Percentiles rank a stretch among this genome's conserved stretches.
phyloP scores from a whole-genome alignment of 345 rosid species.

The Citrus inodora region DNA sequence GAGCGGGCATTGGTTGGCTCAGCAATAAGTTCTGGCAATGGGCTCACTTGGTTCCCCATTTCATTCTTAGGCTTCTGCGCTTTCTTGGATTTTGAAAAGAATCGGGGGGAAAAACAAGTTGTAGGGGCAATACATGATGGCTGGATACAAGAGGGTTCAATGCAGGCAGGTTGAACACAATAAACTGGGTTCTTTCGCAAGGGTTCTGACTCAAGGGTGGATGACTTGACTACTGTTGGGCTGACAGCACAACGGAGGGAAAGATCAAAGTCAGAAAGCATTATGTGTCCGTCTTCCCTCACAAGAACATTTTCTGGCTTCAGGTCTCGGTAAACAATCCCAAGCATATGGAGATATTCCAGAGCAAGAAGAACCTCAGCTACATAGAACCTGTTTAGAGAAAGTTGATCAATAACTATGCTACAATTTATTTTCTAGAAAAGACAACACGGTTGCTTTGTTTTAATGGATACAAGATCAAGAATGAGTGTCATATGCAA shows the following conservation, averaged over 20 bases:
- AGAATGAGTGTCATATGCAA: neutral
- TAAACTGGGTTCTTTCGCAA: constrained; percentile 47
- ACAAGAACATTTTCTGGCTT: constrained; percentile 90
- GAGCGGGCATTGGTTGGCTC: constrained; percentile 93
- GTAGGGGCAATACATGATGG: constrained; percentile 63
- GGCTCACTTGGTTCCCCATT: constrained; percentile 56
- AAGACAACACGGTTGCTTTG: neutral
- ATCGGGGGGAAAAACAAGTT: constrained; percentile 55
- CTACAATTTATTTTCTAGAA: neutral
- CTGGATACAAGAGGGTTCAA: constrained; percentile 47
- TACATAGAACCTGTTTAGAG: constrained; percentile 60
- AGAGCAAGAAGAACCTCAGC: constrained; percentile 83
- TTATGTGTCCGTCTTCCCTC: constrained; percentile 87
- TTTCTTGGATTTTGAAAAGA: constrained; percentile 57
- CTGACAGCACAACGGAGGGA: constrained; percentile 64
- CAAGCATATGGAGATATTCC: constrained; percentile 89
- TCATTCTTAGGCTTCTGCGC: constrained; percentile 47
- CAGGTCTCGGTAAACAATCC: constrained; percentile 78
- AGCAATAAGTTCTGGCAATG: constrained; percentile 86
- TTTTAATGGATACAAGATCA: neutral
- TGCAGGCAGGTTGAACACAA: constrained; percentile 65
- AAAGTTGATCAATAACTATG: neutral
- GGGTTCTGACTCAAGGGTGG: constrained; percentile 40
- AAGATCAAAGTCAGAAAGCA: constrained; percentile 90
- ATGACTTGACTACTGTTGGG: constrained; percentile 54